These are phyloP conservation scores for Cystobasidiaceae sp. DNA, from an alignment of 1,284 basidiomycete genomes.

Conservation along the genomic window DNA sequence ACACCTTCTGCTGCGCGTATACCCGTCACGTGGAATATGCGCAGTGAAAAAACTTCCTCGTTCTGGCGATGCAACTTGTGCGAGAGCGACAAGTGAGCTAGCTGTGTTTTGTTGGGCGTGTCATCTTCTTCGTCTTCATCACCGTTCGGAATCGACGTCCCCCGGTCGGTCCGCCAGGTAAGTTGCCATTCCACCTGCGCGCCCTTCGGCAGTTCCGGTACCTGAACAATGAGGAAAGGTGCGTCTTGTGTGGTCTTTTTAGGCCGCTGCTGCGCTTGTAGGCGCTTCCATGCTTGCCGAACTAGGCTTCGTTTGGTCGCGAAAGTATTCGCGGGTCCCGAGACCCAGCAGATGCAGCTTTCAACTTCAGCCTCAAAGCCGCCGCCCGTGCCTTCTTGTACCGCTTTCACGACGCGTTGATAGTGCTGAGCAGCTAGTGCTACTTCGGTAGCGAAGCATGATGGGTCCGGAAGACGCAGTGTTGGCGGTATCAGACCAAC, in stretches of 20 bases:
- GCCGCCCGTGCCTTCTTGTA: constrained; percentile 13
- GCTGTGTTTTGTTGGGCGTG: not conserved
- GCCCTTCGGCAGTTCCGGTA: constrained; percentile 67
- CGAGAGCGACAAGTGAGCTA: too few species aligned
- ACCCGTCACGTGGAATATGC: too few species aligned
- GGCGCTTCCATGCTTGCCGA: constrained; percentile 10
- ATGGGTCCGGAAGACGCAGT: constrained; percentile 61
- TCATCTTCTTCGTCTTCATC: not conserved
- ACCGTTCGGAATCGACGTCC: not conserved
- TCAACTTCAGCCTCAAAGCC: constrained; percentile 36
- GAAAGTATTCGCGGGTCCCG: constrained; percentile 5
- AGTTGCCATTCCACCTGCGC: constrained; percentile 57
- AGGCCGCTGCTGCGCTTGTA: not conserved
- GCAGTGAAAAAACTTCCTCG: too few species aligned
- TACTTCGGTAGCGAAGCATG: constrained; percentile 60
- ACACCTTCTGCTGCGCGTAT: too few species aligned
- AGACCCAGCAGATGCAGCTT: constrained; percentile 45
- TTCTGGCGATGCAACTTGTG: too few species aligned
- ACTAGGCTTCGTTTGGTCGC: not conserved
- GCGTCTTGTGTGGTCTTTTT: constrained; percentile 7
- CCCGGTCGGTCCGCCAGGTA: constrained; percentile 35
- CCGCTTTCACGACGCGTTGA: constrained; percentile 60
- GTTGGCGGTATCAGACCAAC: constrained; percentile 79
- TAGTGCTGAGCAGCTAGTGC: constrained; percentile 78
- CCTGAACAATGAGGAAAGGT: constrained; percentile 62